Conservation (phyloP, 805 yeast species). For the Sugiyamaella mastotermitis region DNA sequence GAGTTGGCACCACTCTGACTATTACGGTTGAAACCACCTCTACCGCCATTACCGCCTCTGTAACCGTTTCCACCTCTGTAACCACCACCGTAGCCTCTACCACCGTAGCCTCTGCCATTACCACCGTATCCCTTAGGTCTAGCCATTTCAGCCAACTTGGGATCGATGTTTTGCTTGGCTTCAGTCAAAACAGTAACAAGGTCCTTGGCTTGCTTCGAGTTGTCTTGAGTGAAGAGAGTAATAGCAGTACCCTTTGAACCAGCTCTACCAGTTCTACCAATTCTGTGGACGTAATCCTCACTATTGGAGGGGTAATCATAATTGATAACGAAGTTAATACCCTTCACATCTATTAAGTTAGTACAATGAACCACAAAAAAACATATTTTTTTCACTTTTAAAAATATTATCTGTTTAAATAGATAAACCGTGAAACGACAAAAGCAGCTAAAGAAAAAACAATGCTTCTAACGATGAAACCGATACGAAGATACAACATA, state of each 20-base stretch:
- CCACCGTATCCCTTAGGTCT: slow-evolving; percentile 69
- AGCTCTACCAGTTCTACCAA: slow-evolving; percentile 99
- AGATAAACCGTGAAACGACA: slow-evolving; percentile 8
- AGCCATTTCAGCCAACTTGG: slow-evolving; percentile 68
- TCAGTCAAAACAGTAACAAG: slow-evolving; percentile 85
- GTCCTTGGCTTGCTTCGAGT: slow-evolving; percentile 84
- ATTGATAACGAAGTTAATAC: slow-evolving; percentile 88
- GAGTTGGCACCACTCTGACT: slow-evolving; percentile 32
- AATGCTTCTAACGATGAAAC: too few relatives aligned
- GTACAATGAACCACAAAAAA: not conserved
- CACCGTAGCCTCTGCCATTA: slow-evolving; percentile 37
- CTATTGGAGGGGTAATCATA: slow-evolving; percentile 97
- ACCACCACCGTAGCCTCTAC: slow-evolving; percentile 48
- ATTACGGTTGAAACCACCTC: slow-evolving; percentile 14
- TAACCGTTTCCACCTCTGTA: slow-evolving; percentile 38
- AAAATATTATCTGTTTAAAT: slow-evolving; percentile 1
- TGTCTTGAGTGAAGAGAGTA: slow-evolving; percentile 85
- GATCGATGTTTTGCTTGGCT: slow-evolving; percentile 89
- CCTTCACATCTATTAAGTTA: slow-evolving; percentile 79
- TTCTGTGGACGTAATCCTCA: slow-evolving; percentile 98
- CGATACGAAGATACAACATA: too few relatives aligned
- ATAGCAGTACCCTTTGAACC: slow-evolving; percentile 94
- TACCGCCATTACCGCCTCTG: slow-evolving; percentile 28
- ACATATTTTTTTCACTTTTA: slow-evolving; percentile 2
- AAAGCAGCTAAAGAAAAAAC: slow-evolving; percentile 1